Evolutionary conservation across 805 yeast species (phyloP).

Genomic region (Candida ficus): DNA sequence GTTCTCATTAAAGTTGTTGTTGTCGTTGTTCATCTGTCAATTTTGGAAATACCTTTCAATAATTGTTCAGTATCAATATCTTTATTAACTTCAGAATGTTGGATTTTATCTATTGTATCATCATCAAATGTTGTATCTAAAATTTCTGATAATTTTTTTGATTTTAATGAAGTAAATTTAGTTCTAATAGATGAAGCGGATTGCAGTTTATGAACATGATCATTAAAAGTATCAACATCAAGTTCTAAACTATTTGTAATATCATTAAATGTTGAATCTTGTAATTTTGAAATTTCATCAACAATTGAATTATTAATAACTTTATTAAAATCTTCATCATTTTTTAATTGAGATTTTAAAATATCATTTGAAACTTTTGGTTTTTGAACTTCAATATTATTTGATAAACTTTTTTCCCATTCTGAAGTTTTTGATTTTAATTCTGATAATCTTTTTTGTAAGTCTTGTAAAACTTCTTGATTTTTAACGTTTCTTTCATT

Average conservation of each 20-base stretch:
- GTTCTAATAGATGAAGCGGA: slow-evolving; percentile 17
- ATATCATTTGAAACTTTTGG: neutral
- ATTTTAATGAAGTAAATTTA: slow-evolving; percentile 33
- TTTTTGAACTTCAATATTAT: slow-evolving; percentile 10
- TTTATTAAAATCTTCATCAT: slow-evolving; percentile 21
- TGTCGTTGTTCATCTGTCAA: slow-evolving; percentile 12
- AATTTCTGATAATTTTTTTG: slow-evolving; percentile 36
- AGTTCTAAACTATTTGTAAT: slow-evolving; percentile 14
- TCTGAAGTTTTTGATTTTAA: slow-evolving; percentile 41
- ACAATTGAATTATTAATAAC: slow-evolving; percentile 18
- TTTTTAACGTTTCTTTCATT: slow-evolving; percentile 59
- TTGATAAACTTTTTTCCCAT: slow-evolving; percentile 34
- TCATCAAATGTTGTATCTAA: slow-evolving; percentile 38
- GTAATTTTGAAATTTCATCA: slow-evolving; percentile 11
- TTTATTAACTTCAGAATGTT: slow-evolving; percentile 19
- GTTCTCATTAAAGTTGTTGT: neutral
- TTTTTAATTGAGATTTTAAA: slow-evolving; percentile 1
- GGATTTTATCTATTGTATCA: slow-evolving; percentile 31
- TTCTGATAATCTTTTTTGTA: slow-evolving; percentile 37
- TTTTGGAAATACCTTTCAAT: slow-evolving; percentile 30
- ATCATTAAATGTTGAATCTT: slow-evolving; percentile 12
- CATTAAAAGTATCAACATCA: slow-evolving; percentile 19
- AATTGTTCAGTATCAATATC: slow-evolving; percentile 29
- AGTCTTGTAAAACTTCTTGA: slow-evolving; percentile 39
- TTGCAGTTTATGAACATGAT: slow-evolving; percentile 19